Percentiles rank a stretch among this genome's conserved stretches.
These are phyloP conservation scores for Penicillium sp. DNA, from an alignment of 2,329 filamentous ascomycete genomes.

Conservation along the genomic window DNA sequence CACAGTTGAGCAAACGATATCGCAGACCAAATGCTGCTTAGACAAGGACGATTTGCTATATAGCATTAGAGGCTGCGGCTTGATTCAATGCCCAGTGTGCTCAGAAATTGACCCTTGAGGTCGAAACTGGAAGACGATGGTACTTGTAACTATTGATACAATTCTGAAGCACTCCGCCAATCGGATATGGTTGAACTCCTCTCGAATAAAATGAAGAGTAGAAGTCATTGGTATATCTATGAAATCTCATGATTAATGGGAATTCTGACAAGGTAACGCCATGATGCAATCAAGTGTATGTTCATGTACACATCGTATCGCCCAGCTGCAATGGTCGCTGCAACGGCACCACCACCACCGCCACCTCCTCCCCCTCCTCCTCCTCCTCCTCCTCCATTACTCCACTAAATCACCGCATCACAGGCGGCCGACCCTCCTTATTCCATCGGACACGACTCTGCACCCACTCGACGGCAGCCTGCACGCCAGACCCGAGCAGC, in stretches of 20 bases:
- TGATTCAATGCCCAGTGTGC: no score
- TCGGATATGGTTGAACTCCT: no score
- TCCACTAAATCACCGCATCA: slow-evolving; percentile 70
- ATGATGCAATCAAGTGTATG: slow-evolving; percentile 19
- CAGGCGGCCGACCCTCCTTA: slow-evolving; percentile 85
- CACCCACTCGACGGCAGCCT: slow-evolving; percentile 96
- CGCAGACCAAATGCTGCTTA: no score
- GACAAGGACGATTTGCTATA: no score
- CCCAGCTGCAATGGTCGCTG: not conserved
- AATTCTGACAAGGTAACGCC: slow-evolving; percentile 20
- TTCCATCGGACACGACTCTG: slow-evolving; percentile 93
- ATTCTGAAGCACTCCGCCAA: no score
- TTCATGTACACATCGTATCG: not conserved
- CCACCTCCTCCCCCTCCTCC: no score
- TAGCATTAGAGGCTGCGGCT: no score
- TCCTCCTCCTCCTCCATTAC: not conserved
- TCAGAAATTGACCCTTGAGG: no score
- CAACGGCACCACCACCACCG: not conserved
- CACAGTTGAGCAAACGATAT: no score
- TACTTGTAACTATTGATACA: no score
- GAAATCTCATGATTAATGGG: slow-evolving; percentile 2
- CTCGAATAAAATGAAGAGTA: not conserved
- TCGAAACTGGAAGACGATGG: no score
- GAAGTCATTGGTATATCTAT: slow-evolving; percentile 17
- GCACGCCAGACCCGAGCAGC: slow-evolving; percentile 77